Evolutionary conservation across 2,329 filamentous ascomycete genomes (phyloP), one percentile per base, ranked within the genome.

Genomic region (Aspergillus amoenus): DNA sequence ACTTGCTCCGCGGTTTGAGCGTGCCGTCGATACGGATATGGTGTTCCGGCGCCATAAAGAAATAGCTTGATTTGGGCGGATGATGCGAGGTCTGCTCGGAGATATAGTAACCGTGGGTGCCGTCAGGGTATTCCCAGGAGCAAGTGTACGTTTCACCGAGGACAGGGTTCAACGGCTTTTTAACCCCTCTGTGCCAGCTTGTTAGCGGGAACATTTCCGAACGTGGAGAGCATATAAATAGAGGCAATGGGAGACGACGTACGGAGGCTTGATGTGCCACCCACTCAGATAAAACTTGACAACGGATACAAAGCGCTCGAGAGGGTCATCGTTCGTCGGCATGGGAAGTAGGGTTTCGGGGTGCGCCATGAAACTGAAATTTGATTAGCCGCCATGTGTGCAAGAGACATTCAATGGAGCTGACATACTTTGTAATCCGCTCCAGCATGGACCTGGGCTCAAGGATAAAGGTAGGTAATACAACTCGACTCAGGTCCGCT

Each of bases 211-310:
- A 48, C 22, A 45, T 37, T 15, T 37, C 61, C 46, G 58, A 32
- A 8, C n/a, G 6, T n/a, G 12, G 17, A 17, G 32, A 45, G 17
- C 41, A 40, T 48, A 9, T 17, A 41, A 30, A 24, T 24, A 48
- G 47, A 12, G 11, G 45, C 12, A 43, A 21, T 12, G 41, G 42
- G 32, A 41, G 18, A 51, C 21, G 49, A 82, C 90, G 70, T 84
- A 96, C 91, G 92, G 90, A 70, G 94, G 94, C 76, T 93, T 94
- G 73, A 99, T 97, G 75, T 99, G 94, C 94, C 94, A 99, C 68
- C 94, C 94, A 75, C 92, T 96, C 44, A 99, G 81, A 76, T 99
- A 99, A 76, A 99, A 99, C 77, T 95, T 97, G 71, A 97, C 91
- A 49, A 99, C 94, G 13, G 92, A 90, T 30, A 97, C 87, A 71